phyloP scores from a whole-genome alignment of 345 rosid species.

The Eucalyptus urophylla region DNA sequence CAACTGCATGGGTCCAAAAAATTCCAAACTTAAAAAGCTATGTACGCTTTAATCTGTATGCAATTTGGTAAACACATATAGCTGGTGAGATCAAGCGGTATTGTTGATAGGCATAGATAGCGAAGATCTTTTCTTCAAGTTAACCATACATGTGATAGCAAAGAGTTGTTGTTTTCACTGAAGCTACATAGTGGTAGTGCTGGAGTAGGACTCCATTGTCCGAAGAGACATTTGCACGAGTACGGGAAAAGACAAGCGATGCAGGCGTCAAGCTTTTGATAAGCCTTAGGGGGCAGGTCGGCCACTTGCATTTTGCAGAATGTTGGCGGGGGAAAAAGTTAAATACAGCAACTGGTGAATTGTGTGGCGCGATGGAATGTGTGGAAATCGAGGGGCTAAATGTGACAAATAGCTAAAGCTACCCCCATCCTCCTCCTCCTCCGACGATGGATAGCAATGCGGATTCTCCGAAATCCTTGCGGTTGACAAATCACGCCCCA shows the following conservation, averaged over 20 bases:
- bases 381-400: not conserved
- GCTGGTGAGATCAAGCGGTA: not conserved
- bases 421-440: not conserved
- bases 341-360: not conserved
- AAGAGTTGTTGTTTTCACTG: not conserved
- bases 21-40: not conserved
- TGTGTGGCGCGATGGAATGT: not conserved
- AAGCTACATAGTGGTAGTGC: not conserved
- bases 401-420: not conserved
- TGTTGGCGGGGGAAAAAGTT: not conserved
- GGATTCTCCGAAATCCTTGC: not conserved
- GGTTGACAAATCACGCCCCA: not conserved
- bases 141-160: not conserved
- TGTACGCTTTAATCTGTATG: not conserved
- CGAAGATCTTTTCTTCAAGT: not conserved
- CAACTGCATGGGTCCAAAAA: not conserved
- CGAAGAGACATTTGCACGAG: not conserved
- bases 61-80: not conserved
- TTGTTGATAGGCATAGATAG: not conserved
- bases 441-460: not conserved
- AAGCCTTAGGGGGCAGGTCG: not conserved
- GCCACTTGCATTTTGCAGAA: not conserved
- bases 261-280: not conserved
- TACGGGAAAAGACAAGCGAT: not conserved
- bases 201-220: not conserved